Conservation (phyloP, 2,329 filamentous ascomycete genomes). For the Mollisia scopiformis region DNA sequence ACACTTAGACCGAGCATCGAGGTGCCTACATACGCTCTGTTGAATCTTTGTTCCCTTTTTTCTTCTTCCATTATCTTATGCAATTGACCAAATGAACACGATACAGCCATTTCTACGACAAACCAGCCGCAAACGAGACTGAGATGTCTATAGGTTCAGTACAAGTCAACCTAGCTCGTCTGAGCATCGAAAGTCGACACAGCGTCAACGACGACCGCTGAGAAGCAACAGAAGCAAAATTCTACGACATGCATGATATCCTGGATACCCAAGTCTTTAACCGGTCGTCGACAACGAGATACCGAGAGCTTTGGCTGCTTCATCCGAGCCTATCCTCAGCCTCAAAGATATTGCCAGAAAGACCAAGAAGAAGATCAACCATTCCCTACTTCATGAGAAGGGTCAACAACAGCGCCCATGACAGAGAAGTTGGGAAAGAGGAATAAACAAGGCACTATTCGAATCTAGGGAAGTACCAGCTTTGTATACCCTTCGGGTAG, state of each 20-base stretch:
- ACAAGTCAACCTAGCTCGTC: slow-evolving; percentile 10
- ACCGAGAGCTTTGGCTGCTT: not conserved
- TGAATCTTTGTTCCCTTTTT: not conserved
- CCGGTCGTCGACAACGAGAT: slow-evolving; percentile 20
- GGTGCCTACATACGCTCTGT: too few relatives aligned
- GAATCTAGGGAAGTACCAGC: too few relatives aligned
- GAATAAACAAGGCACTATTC: too few relatives aligned
- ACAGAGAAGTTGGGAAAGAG: too few relatives aligned
- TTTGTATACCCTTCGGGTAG: too few relatives aligned
- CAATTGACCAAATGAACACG: not conserved
- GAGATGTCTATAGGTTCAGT: slow-evolving; percentile 18
- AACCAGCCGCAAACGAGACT: not conserved
- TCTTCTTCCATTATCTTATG: too few relatives aligned
- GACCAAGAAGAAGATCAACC: not conserved
- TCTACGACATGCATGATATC: slow-evolving; percentile 26
- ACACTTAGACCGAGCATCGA: too few relatives aligned
- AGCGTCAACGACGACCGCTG: slow-evolving; percentile 5
- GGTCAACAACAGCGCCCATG: too few relatives aligned
- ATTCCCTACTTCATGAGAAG: too few relatives aligned
- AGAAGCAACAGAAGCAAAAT: slow-evolving; percentile 20
- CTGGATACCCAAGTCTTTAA: slow-evolving; percentile 21
- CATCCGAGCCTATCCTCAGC: not conserved
- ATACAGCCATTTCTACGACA: not conserved
- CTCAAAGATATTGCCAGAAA: slow-evolving; percentile 1
- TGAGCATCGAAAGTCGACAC: slow-evolving; percentile 1